Evolutionary conservation across 2,329 filamentous ascomycete species (phyloP), one percentile per base, ranked within the genome.

Genomic region (Helminthosporium solani): DNA sequence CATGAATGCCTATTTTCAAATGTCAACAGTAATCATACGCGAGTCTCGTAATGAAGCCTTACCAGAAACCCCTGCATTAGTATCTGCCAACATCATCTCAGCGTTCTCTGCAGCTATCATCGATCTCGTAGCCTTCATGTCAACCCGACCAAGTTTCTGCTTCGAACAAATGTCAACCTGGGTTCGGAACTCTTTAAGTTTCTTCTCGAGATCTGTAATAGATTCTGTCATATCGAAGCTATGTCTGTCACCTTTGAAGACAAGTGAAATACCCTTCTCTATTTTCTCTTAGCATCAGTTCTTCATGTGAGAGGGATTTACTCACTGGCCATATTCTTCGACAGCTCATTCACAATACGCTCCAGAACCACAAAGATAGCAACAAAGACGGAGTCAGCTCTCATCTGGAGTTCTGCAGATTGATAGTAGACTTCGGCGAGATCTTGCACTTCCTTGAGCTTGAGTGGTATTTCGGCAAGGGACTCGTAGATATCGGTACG

Each of bases 311-410:
- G 28, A n/a, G 8, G 15, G n/a, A 7, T 9, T 15, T 8, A 41
- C 39, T 20, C 19, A 41, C 39, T 33, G 5, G 27, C 39, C 27
- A 41, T 20, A 20, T 33, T 33, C 18, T 41, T 41, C 18, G 39
- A 18, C 27, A 41, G 12, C 28, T 41, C 39, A 41, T 41, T 23
- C 12, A 41, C 39, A 19, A 33, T 33, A 11, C 28, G 6, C 20
- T 41, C 27, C 27, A 41, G 21, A 20, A 33, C 16, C 25, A 21
- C n/a, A 12, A 41, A 41, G 2, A 41, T 41, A 3, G 39, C 8
- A 3, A 41, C 39, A 7, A 41, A 41, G 8, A 41, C 39, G 2
- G 37, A 23, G 18, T 40, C 37, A 5, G 37, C 37, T 3, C 14
- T 9, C n/a, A 15, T 11, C 11, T 28, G 37, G 3, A 40, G 37